These are phyloP conservation scores for Nemania serpens DNA, from an alignment of 2,329 filamentous ascomycete species.

Conservation along the genomic window DNA sequence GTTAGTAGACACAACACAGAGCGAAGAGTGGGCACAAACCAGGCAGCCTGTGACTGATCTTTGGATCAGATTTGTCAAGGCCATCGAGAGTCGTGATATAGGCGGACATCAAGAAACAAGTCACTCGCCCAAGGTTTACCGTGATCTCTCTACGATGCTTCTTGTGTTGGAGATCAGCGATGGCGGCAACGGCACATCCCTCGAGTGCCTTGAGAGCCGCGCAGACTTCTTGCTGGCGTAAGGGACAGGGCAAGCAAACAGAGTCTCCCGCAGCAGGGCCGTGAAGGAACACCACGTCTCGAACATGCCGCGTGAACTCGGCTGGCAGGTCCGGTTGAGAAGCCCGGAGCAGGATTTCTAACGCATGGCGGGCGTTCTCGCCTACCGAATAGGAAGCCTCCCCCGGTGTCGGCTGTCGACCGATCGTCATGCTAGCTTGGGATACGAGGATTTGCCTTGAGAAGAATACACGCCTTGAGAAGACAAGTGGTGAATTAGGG, in stretches of 20 bases:
- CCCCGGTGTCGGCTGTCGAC: constrained; percentile 6
- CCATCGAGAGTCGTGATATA: constrained; percentile 61
- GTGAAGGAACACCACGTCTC: constrained; percentile 40
- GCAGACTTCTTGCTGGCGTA: constrained; percentile 48
- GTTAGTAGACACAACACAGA: constrained; percentile 44
- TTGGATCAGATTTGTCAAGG: constrained; percentile 52
- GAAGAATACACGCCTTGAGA: constrained; percentile 1
- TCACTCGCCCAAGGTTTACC: constrained; percentile 58
- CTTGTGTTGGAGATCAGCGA: constrained; percentile 60
- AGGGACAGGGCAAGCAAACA: constrained; percentile 47
- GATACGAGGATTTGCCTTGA: background rate
- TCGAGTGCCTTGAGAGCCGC: constrained; percentile 63
- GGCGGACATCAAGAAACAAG: constrained; percentile 62
- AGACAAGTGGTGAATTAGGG: constrained; percentile 2
- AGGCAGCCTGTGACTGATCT: constrained; percentile 50
- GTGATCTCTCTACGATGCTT: constrained; percentile 47
- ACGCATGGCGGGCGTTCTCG: constrained; percentile 39
- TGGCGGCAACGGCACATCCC: constrained; percentile 61
- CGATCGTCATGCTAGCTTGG: constrained; percentile 19
- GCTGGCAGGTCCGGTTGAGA: constrained; percentile 41
- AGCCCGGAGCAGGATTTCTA: constrained; percentile 36
- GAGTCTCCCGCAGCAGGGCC: constrained; percentile 38
- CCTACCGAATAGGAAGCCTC: constrained; percentile 39
- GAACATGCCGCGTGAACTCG: constrained; percentile 37
- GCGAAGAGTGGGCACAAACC: constrained; percentile 27